Base-by-base conservation (phyloP, 345 rosid species). In the Litchi chinensis region DNA sequence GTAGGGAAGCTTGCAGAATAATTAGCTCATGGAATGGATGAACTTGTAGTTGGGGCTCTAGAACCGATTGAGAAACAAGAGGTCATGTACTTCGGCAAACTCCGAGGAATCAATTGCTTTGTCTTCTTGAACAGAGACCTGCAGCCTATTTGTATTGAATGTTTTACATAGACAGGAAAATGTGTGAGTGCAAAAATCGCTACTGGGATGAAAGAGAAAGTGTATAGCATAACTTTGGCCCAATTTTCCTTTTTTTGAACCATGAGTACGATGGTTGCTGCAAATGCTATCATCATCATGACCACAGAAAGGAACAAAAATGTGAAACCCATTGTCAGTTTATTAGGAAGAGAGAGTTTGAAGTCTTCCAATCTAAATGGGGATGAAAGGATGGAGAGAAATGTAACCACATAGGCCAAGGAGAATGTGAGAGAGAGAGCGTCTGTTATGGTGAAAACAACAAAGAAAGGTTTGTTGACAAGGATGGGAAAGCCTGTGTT, bases 341-440 rank as follows among this genome's bases (percentile, higher is more conserved):
- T 57, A 39, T 73, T 39, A 10, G 66, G 76, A 11, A 73, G 66
- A 40, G 76, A 39, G 52, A 56, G 52, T 66, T 12, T 73, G 13
- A 72, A 72, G n/a, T 72, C 65, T n/a, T 28, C 37, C 6, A 57
- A 72, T 72, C 76, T 37, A 21, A 56, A 57, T 5, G 76, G 76
- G 9, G 83, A 80, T 8, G 79, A 19, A 4, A 75, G 71, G 76
- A 68, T 69, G 8, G 83, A 75, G 24, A 75, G 71, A 41, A 80
- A 80, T 46, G 67, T 70, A 21, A 60, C 57, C 8, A 52, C 71
- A n/a, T 72, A 22, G 50, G 79, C 64, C 43, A 70, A 48, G 2
- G 76, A 48, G 15, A 70, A 80, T 16, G 64, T n/a, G 19, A 75
- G 79, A 28, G 76, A 75, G 28, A 75, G 54, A 1, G 26, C 79